A percentile compares a stretch with the other conserved stretches of the same genome.
phyloP scores from a whole-genome alignment of 2,329 filamentous ascomycete genomes.

The Beauveria caledonica region DNA sequence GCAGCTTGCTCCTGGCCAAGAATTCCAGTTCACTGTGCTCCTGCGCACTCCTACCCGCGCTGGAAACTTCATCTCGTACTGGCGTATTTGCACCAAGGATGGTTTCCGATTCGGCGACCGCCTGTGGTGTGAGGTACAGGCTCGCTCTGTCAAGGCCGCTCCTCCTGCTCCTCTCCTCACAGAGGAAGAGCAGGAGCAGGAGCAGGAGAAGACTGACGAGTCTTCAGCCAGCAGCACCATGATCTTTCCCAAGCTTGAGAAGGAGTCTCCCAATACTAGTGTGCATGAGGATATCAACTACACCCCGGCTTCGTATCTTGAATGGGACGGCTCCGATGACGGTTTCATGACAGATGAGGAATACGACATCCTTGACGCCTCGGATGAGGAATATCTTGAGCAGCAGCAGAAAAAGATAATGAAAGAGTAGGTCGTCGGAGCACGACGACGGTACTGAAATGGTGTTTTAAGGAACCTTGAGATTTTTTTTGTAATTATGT shows the following conservation, averaged over 20 bases:
- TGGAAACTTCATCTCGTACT: slow-evolving; percentile 87
- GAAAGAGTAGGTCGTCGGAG: slow-evolving; percentile 25
- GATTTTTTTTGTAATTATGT: not conserved
- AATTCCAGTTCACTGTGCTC: slow-evolving; percentile 71
- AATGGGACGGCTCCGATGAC: slow-evolving; percentile 55
- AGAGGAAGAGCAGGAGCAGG: slow-evolving; percentile 20
- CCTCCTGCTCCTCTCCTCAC: slow-evolving; percentile 18
- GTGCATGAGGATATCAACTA: slow-evolving; percentile 55
- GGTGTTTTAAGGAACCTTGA: not conserved
- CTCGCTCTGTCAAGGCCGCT: slow-evolving; percentile 39
- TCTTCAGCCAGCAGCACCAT: slow-evolving; percentile 52
- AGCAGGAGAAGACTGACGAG: slow-evolving; percentile 19
- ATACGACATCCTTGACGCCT: slow-evolving; percentile 94
- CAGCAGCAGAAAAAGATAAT: slow-evolving; percentile 39
- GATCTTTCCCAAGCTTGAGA: slow-evolving; percentile 95
- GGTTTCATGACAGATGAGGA: slow-evolving; percentile 95
- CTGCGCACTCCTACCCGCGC: slow-evolving; percentile 71
- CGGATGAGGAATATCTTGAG: slow-evolving; percentile 72
- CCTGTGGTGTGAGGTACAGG: slow-evolving; percentile 87
- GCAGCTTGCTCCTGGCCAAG: slow-evolving; percentile 63
- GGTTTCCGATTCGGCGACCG: slow-evolving; percentile 84
- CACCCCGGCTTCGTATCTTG: slow-evolving; percentile 29
- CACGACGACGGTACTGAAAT: not conserved
- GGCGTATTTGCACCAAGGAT: slow-evolving; percentile 78
- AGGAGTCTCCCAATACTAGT: slow-evolving; percentile 79